Percentiles rank a stretch among this genome's conserved stretches.
phyloP scores from a whole-genome alignment of 805 yeast genomes.

The Hanseniaspora lindneri region DNA sequence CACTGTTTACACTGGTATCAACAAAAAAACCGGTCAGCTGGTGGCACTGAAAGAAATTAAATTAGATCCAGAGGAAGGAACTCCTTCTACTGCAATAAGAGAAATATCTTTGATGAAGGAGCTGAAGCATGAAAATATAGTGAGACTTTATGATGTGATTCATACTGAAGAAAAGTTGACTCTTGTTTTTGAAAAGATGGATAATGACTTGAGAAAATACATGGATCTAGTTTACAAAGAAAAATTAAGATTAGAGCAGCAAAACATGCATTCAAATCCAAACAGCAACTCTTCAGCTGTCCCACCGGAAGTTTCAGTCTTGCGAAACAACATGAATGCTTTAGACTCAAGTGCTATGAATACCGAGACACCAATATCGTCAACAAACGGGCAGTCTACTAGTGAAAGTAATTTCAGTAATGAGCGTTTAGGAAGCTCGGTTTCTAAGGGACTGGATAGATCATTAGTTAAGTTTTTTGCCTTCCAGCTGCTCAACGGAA shows the following conservation, averaged over 20 bases:
- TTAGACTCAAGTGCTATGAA: not conserved
- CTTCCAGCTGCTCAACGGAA: conserved; percentile 84
- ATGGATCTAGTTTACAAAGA: conserved; percentile 76
- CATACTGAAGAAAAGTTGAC: conserved; percentile 92
- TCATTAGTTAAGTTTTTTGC: conserved; percentile 77
- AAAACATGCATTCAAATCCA: not conserved
- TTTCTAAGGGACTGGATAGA: conserved; percentile 30
- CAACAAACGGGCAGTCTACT: not conserved
- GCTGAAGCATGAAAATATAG: conserved; percentile 85
- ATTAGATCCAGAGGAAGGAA: conserved; percentile 94
- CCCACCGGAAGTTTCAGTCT: conserved; percentile 14
- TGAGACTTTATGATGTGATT: conserved; percentile 80
- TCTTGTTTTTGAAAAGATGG: conserved; percentile 85
- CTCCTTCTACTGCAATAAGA: conserved; percentile 94
- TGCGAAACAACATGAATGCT: not conserved
- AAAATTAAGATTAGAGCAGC: conserved; percentile 5
- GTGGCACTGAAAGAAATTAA: conserved; percentile 94
- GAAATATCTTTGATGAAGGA: conserved; percentile 92
- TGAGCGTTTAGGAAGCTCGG: no score
- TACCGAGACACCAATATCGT: not conserved
- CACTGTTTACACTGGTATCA: conserved; percentile 92
- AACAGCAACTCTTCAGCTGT: not conserved
- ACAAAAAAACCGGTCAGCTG: conserved; percentile 79
- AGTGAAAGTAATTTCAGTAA: not conserved
- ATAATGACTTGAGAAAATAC: conserved; percentile 86